Evolutionary conservation across 2,329 filamentous ascomycete genomes (phyloP).

Genomic region (Cercospora janseana): DNA sequence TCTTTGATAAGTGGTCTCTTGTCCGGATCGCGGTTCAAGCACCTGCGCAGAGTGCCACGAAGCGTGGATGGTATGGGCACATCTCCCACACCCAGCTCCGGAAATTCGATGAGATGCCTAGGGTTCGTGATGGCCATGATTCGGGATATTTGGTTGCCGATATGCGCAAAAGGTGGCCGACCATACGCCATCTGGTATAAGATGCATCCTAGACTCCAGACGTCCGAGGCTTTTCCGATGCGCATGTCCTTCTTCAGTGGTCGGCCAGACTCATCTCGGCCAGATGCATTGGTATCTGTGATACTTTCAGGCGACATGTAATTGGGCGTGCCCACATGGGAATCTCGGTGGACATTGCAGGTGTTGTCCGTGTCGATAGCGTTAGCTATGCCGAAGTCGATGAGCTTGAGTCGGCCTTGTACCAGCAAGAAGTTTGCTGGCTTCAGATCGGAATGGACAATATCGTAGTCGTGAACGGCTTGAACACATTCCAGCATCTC

Average conservation of each 20-base stretch:
- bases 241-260: slow-evolving; percentile 77
- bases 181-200: slow-evolving; percentile 98
- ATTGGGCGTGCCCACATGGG: slow-evolving; percentile 92
- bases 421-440: slow-evolving; percentile 96
- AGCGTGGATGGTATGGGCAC: slow-evolving; percentile 55
- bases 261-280: slow-evolving; percentile 44
- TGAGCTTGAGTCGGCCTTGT: slow-evolving; percentile 85
- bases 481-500: slow-evolving; percentile 97
- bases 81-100: slow-evolving; percentile 65
- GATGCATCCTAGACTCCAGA: slow-evolving; percentile 96
- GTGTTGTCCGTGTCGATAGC: slow-evolving; percentile 95
- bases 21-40: slow-evolving; percentile 58
- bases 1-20: slow-evolving; percentile 57
- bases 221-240: slow-evolving; percentile 89
- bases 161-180: slow-evolving; percentile 91
- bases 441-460: slow-evolving; percentile 96
- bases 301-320: slow-evolving; percentile 98
- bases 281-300: slow-evolving; percentile 72
- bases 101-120: slow-evolving; percentile 70
- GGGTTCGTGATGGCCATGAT: slow-evolving; percentile 85
- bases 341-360: slow-evolving; percentile 94
- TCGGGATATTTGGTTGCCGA: slow-evolving; percentile 78
- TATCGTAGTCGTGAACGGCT: slow-evolving; percentile 82
- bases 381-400: slow-evolving; percentile 98
- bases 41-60: slow-evolving; percentile 56